Evolutionary conservation across 78 protist species (phyloP), one percentile per base, ranked within the genome.

Genomic region (Emiliania huxleyi): DNA sequence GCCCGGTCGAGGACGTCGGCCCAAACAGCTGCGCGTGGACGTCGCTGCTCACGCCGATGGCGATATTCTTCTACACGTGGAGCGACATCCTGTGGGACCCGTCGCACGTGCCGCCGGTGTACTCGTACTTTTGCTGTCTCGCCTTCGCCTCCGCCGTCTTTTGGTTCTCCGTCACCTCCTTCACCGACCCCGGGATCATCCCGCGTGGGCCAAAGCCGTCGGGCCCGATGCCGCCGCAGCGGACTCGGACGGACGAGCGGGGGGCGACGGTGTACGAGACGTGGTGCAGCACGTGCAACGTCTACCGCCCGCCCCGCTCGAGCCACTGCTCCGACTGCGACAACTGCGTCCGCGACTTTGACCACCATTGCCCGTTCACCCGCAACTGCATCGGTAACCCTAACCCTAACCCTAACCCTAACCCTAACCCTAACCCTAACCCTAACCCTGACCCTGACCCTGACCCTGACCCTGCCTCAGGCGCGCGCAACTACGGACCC

Each of bases 301-400:
- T 90, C 1, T 79, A 42, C 35, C 93, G 95, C 22, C 95, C 95
- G 44, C 92, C 84, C n/a, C 84, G 95, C 35, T 33, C 91, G 43
- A 38, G 84, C n/a, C 95, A 93, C 93, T 93, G 95, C 87, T 2
- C 35, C 5, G 62, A n/a, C 25, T 93, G 95, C 84, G 90, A 93
- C 90, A 91, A 91, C 79, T 91, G 93, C 38, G 93, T 91, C 21
- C 42, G 69, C 3, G 71, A 49, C 37, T 93, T 87, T 52, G 94
- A 93, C 43, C 94, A 93, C 56, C 94, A 93, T 69, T 93, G 94
- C 55, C 94, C 92, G 40, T 87, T 91, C 69, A 37, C 87, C 35
- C 87, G 87, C 23, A 73, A 73, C 83, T 35, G 44, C 42, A 73
- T 35, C 37, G 44, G 37, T 69, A 29, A 69, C 38, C 75, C 56